A percentile compares a stretch with the other conserved stretches of the same genome.
These are phyloP conservation scores for Multifurca ochricompacta DNA, from an alignment of 768 basidiomycete species.

Conservation along the genomic window DNA sequence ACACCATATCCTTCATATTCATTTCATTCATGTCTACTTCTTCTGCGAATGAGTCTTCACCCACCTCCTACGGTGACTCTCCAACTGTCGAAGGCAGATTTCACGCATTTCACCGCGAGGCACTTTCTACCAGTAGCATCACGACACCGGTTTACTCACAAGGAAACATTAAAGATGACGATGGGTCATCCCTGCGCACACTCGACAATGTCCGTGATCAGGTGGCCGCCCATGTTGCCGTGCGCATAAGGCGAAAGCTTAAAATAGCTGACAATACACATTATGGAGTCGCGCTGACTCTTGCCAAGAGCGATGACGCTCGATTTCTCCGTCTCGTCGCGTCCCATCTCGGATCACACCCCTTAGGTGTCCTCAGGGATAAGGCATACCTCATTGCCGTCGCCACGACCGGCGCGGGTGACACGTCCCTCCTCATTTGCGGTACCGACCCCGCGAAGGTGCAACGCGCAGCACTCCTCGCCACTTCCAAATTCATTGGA, in stretches of 20 bases:
- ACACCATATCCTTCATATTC: too few species aligned
- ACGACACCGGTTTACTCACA: slow-evolving; percentile 19
- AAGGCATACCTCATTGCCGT: slow-evolving; percentile 44
- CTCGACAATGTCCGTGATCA: slow-evolving; percentile 55
- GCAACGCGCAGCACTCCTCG: slow-evolving; percentile 59
- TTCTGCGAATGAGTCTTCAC: slow-evolving; percentile 8
- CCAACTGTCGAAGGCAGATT: neutral
- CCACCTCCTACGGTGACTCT: slow-evolving; percentile 17
- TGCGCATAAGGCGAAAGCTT: slow-evolving; percentile 44
- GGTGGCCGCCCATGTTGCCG: slow-evolving; percentile 49
- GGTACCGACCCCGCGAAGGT: slow-evolving; percentile 49
- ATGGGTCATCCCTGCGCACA: slow-evolving; percentile 32
- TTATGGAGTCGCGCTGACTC: slow-evolving; percentile 52
- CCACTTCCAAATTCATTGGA: slow-evolving; percentile 62
- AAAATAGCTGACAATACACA: slow-evolving; percentile 44
- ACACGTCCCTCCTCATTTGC: slow-evolving; percentile 43
- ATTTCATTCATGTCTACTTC: slow-evolving; percentile 10
- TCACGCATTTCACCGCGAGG: slow-evolving; percentile 9
- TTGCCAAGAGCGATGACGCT: slow-evolving; percentile 50
- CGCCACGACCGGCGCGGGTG: slow-evolving; percentile 37
- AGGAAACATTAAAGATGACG: neutral
- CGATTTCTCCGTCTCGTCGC: slow-evolving; percentile 52
- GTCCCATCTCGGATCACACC: slow-evolving; percentile 37
- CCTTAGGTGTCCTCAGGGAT: slow-evolving; percentile 34
- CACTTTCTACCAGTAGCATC: slow-evolving; percentile 2